Base-by-base conservation (phyloP, 805 yeast genomes). In the Candida montana region DNA sequence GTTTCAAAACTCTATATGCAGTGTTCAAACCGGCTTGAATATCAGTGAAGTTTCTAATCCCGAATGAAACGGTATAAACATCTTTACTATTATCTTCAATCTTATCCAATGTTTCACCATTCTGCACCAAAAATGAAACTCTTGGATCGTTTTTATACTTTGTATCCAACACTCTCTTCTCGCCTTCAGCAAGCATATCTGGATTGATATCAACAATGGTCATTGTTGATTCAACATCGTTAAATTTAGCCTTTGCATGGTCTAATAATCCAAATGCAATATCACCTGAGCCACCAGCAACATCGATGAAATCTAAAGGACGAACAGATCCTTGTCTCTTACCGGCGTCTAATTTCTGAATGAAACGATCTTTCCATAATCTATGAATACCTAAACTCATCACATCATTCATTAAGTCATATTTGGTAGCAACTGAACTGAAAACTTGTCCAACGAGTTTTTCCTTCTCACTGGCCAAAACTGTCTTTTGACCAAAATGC, bases 261-360 rank as follows among this genome's bases (percentile, higher is more conserved):
- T 89, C 96, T 47, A 93, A 70, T 48, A 93, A 73, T 3, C 99
- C 95, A 65, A 88, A 88, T 1, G 99, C 99, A 64, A 93, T 91
- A 59, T 93, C 99, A 35, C 99, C 99, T 10, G 98, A 88, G 19
- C 99, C 99, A 45, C 99, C 99, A 21, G 99, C 99, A 43, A 93
- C 98, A 63, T 93, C 99, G 49, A 93, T 72, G 57, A 93, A 91
- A 44, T 81, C 77, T 54, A 93, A 69, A 4, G 96, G 96, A 50
- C 81, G 76, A 12, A 79, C 75, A 2, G 43, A 40, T 35, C 91
- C 95, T 5, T 95, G 91, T 58, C 98, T 76, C 69, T 79, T 79
- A 27, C 99, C 99, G 33, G 97, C 95, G 59, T 93, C 96, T 42
- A 93, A 69, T 51, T 86, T 79, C 53, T 79, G 74, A 55, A 93